These are phyloP conservation scores for Solanum hybrid DNA, from an alignment of 305 asterid genomes.

Conservation along the genomic window DNA sequence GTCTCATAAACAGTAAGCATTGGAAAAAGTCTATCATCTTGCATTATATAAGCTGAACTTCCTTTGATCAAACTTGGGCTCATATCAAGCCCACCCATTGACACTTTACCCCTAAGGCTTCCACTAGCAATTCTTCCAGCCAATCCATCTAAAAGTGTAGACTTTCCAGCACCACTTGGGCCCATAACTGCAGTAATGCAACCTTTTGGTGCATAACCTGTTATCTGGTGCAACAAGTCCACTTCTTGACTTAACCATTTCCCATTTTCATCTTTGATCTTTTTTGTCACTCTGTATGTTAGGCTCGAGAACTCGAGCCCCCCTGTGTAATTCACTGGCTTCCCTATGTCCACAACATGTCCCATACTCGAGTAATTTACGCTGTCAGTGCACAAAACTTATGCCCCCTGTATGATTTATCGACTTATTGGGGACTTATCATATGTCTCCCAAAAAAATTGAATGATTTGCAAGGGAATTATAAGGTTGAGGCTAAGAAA, in stretches of 20 bases:
- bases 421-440: background rate
- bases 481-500: conserved; percentile 1
- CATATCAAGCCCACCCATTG: conserved; percentile 50
- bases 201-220: conserved; percentile 77
- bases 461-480: conserved; percentile 2
- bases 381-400: background rate
- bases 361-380: background rate
- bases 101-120: conserved; percentile 48
- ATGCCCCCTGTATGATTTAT: background rate
- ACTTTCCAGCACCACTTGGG: conserved; percentile 89
- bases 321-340: conserved; percentile 17
- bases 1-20: conserved; percentile 83
- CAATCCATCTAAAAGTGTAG: conserved; percentile 66
- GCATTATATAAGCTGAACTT: conserved; percentile 71
- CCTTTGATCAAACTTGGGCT: conserved; percentile 61
- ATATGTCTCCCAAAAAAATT: background rate
- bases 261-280: conserved; percentile 32
- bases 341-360: conserved; percentile 20
- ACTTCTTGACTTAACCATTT: conserved; percentile 49
- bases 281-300: conserved; percentile 43
- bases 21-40: conserved; percentile 65
- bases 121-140: conserved; percentile 73
- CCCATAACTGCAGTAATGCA: conserved; percentile 85
- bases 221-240: conserved; percentile 42
- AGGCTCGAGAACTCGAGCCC: conserved; percentile 43